These are phyloP conservation scores for Beauveria australis DNA, from an alignment of 2,329 filamentous ascomycete species.

Conservation along the genomic window DNA sequence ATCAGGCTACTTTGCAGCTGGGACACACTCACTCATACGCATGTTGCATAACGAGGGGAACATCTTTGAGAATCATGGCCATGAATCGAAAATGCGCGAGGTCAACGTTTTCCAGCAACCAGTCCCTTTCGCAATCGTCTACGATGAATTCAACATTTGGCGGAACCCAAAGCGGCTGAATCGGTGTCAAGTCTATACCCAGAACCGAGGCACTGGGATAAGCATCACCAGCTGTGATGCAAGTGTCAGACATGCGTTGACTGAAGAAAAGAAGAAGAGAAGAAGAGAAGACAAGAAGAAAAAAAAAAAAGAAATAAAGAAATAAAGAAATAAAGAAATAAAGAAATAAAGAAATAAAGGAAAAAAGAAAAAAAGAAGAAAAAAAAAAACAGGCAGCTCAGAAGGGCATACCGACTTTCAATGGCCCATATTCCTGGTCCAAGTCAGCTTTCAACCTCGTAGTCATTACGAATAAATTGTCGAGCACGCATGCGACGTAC, in stretches of 20 bases:
- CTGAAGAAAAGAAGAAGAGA: not conserved
- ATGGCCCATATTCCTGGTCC: conserved; percentile 43
- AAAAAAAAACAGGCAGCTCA: too few species aligned
- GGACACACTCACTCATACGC: conserved; percentile 25
- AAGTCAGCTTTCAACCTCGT: not conserved
- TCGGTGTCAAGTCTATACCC: conserved; percentile 36
- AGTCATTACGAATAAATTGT: too few species aligned
- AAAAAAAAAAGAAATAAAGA: too few species aligned
- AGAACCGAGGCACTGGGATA: conserved; percentile 32
- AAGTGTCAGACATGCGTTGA: not conserved
- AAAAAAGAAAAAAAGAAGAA: too few species aligned
- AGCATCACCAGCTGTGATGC: conserved; percentile 28
- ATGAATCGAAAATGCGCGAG: conserved; percentile 44
- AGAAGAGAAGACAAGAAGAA: too few species aligned
- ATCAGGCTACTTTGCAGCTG: not conserved
- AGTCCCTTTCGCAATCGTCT: conserved; percentile 52
- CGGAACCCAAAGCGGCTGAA: conserved; percentile 42
- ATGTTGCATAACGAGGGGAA: conserved; percentile 36
- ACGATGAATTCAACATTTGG: conserved; percentile 55
- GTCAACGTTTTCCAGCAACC: conserved; percentile 48
- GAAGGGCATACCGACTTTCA: conserved; percentile 25
- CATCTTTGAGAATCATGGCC: conserved; percentile 43
- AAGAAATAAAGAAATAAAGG: too few species aligned
- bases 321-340: too few species aligned
- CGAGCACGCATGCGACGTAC: not conserved